Base-by-base conservation (phyloP, 202 grass and related monocot species). In the Setaria viridis region DNA sequence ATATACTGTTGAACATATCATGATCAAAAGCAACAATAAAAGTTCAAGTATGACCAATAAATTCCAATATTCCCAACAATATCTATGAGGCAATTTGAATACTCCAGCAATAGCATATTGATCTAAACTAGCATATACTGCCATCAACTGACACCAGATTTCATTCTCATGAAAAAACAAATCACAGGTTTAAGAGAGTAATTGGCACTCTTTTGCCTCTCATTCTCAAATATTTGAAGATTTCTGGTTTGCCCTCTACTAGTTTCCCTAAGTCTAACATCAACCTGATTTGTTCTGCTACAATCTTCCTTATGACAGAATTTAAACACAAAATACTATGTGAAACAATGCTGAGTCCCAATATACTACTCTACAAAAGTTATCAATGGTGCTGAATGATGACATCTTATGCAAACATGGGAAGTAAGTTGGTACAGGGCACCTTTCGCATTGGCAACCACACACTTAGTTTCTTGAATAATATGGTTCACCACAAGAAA, bases 251-350 rank as follows among this genome's bases (percentile, higher is more conserved):
- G 51, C 0, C 20, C 62, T 25, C 51, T 69, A 45, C 14, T 76
- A 55, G 43, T 79, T 78, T 43, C n/a, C 37, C 37, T 48, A 21
- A 67, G 17, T 60, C 64, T 39, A 79, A 59, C 41, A 70, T n/a
- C 41, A 72, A 72, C 54, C 30, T 46, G 8, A 30, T 32, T 53
- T 71, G 20, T 74, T 69, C 33, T 62, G 43, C 34, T 76, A 81
- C 7, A 73, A 70, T 14, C 32, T 25, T 68, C 63, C 30, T 70
- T 85, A 3, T 45, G 32, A 85, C 2, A 80, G 7, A 74, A 71
- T 68, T 53, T 14, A 48, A 57, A 85, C 45, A 50, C 17, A 86
- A 62, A 86, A 64, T 71, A 85, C 53, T 13, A 66, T 72, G 13
- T 48, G 29, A 71, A 85, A 63, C 53, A 82, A 77, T 76, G 59